Conservation (phyloP, 805 yeast genomes). For the Ogataea corticis region DNA sequence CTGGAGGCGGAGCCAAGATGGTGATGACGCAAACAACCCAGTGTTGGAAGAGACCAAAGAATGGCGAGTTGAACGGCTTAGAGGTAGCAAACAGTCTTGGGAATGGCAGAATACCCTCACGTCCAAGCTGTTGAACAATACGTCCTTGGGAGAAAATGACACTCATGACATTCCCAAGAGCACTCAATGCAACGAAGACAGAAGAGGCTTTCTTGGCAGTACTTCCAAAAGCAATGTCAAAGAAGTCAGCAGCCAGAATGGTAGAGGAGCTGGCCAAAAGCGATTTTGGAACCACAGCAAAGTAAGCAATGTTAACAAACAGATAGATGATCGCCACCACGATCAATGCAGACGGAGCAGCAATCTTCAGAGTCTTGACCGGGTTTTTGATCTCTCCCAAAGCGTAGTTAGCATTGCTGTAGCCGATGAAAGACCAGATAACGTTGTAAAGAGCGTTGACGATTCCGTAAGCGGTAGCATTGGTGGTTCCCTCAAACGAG, state of each 20-base stretch:
- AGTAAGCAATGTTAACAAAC: slow-evolving; percentile 78
- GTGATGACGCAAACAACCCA: slow-evolving; percentile 74
- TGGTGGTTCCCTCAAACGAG: slow-evolving; percentile 38
- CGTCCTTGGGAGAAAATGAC: slow-evolving; percentile 84
- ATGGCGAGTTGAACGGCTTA: slow-evolving; percentile 72
- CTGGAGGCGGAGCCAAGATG: slow-evolving; percentile 78
- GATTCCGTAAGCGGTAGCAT: slow-evolving; percentile 54
- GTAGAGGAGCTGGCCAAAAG: slow-evolving; percentile 59
- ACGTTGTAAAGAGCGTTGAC: slow-evolving; percentile 79
- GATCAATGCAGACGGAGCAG: slow-evolving; percentile 74
- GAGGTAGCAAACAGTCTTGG: slow-evolving; percentile 68
- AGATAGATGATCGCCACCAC: slow-evolving; percentile 64
- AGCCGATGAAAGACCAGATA: slow-evolving; percentile 84
- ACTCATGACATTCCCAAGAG: slow-evolving; percentile 77
- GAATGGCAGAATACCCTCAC: slow-evolving; percentile 79
- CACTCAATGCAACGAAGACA: slow-evolving; percentile 77
- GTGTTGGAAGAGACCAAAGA: slow-evolving; percentile 72
- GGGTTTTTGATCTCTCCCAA: slow-evolving; percentile 80
- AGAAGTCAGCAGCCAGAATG: slow-evolving; percentile 74
- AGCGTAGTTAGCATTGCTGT: slow-evolving; percentile 81
- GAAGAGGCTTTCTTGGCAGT: slow-evolving; percentile 67
- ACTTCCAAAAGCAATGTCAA: slow-evolving; percentile 67
- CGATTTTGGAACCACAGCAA: slow-evolving; percentile 75
- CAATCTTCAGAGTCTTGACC: slow-evolving; percentile 60
- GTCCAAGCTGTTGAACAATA: slow-evolving; percentile 74